Conservation (phyloP, 805 yeast genomes). For the Wickerhamiella galacta region DNA sequence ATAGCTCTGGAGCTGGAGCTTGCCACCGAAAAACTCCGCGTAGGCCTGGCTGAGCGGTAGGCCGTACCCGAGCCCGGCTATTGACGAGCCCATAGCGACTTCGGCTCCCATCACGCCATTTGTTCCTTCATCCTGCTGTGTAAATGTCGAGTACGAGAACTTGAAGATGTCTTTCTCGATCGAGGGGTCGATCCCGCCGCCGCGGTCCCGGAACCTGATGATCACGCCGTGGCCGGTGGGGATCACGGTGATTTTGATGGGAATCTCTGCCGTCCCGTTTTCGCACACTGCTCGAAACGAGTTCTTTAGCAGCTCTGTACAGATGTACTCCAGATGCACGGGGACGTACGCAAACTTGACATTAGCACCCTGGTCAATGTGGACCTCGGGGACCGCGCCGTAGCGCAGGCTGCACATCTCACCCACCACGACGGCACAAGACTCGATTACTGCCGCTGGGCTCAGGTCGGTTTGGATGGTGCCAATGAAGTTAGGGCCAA, state of each 20-base stretch:
- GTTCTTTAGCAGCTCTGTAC: slow-evolving; percentile 76
- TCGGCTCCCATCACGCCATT: slow-evolving; percentile 52
- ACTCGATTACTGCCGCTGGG: slow-evolving; percentile 44
- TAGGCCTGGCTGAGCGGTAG: slow-evolving; percentile 68
- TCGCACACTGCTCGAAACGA: slow-evolving; percentile 81
- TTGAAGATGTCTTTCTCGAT: slow-evolving; percentile 57
- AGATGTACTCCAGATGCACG: slow-evolving; percentile 71
- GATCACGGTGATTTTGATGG: slow-evolving; percentile 34
- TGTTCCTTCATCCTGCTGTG: slow-evolving; percentile 38
- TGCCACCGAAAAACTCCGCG: slow-evolving; percentile 57
- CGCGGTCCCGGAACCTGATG: slow-evolving; percentile 67
- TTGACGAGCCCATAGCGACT: slow-evolving; percentile 45
- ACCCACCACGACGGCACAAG: slow-evolving; percentile 58
- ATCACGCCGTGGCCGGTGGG: slow-evolving; percentile 37
- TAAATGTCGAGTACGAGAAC: slow-evolving; percentile 73
- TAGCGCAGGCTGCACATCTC: slow-evolving; percentile 74
- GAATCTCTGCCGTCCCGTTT: slow-evolving; percentile 26
- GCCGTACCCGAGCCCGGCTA: slow-evolving; percentile 96
- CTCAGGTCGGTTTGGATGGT: slow-evolving; percentile 50
- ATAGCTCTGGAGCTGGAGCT: slow-evolving; percentile 48
- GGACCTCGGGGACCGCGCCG: slow-evolving; percentile 50
- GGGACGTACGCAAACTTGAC: slow-evolving; percentile 69
- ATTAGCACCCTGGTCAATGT: slow-evolving; percentile 39
- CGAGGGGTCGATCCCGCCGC: slow-evolving; percentile 69
- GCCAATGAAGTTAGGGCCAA: slow-evolving; percentile 36